Evolutionary conservation across 257 asterid species (phyloP), one percentile per base, ranked within the genome.

Genomic region (Verbascum thapsus): DNA sequence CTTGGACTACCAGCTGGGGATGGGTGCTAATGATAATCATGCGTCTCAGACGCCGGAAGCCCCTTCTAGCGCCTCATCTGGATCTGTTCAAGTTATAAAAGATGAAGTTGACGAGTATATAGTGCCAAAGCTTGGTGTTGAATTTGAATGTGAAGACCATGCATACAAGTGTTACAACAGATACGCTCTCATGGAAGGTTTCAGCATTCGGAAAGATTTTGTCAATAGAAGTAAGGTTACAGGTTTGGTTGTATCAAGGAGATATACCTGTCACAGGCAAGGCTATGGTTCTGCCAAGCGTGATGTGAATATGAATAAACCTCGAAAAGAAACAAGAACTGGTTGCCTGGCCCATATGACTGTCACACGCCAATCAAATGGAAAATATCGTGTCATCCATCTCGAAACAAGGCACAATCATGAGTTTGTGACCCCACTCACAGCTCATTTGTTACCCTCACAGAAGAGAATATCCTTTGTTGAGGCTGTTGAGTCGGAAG

Each of bases 271-370:
- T 61, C 83, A 83, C 73, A 77, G 86, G 78, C 86, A 80, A 83
- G 89, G 89, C 35, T 58, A 77, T 44, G 82, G 82, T 32, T 68
- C 86, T 38, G 50, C 75, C 66, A 83, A 72, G 73, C 78, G 67
- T 26, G 81, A 70, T 20, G 58, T 44, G 55, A 69, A 67, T 39
- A 49, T 52, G 64, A 74, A 68, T 41, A 76, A 77, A 67, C 76
- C 80, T 7, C 72, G 84, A 32, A 77, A 68, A 69, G 82, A 83
- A 42, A 77, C 89, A 18, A 71, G 89, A 59, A 83, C 86, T 0
- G 89, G 89, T 30, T 83, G 89, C 68, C 70, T 70, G 22, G 89
- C 86, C 22, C 89, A 83, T 61, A 80, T 83, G 89, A 83, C 89
- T 23, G 69, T 83, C 22, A 74, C 89, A 12, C 86, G 86, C 37